Evolutionary conservation across 148 eudicot genomes (phyloP).

Genomic region (Camellia sinensis): DNA sequence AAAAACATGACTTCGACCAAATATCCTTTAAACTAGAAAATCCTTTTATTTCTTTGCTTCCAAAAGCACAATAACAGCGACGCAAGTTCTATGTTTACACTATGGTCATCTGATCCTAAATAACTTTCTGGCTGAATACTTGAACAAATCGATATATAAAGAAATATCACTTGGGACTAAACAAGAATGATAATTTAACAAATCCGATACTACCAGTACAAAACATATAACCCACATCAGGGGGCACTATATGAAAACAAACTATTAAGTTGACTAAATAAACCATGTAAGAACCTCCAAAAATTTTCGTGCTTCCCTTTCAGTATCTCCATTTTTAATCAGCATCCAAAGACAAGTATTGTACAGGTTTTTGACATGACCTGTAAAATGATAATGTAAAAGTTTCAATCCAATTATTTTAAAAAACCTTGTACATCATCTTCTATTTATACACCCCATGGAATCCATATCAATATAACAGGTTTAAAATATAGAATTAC

Average conservation of each 20-base stretch:
- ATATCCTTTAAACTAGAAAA: conserved; percentile 1
- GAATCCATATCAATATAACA: neutral
- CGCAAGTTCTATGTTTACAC: neutral
- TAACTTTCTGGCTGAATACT: neutral
- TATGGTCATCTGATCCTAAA: neutral
- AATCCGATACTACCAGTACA: neutral
- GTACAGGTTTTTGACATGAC: conserved; percentile 62
- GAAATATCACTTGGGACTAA: neutral
- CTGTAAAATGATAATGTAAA: conserved; percentile 31
- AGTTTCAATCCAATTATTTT: neutral
- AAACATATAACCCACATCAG: neutral
- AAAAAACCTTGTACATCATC: neutral
- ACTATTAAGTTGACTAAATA: neutral
- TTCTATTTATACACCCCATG: neutral
- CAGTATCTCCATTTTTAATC: conserved; percentile 52
- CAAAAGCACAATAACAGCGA: neutral
- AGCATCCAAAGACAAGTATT: conserved; percentile 78
- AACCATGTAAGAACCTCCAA: conserved; percentile 47
- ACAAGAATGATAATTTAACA: neutral
- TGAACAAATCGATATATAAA: neutral
- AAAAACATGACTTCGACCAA: neutral
- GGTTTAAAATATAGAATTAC: too few species aligned
- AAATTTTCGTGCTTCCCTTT: conserved; percentile 55
- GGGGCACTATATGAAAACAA: neutral
- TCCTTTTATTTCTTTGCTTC: neutral